Base-by-base conservation (phyloP, 495 filamentous ascomycete genomes). In the Lophiostoma macrostomum region DNA sequence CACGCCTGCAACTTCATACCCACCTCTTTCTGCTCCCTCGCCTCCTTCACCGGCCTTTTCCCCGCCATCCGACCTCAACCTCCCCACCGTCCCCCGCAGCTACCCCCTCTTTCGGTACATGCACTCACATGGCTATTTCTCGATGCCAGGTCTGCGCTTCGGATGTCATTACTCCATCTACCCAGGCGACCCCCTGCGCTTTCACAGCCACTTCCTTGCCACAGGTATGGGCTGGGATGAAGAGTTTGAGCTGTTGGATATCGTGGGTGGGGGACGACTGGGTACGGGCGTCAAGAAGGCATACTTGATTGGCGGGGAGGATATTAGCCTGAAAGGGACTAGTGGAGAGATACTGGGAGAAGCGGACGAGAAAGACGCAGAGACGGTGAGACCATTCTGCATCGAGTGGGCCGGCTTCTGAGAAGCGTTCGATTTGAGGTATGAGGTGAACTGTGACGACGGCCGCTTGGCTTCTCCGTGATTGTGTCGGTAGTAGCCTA, bases 231-330 rank as follows among this genome's bases (percentile, higher is more conserved):
- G 80, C 5, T 96, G 89, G 88, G 86, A 98, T 55, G 77, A 96
- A 58, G 78, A 91, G 64, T 80, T 97, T 42, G 76, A 86, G 40
- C 73, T 97, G 66, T 76, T 94, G 51, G 85, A 93, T 56, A 72
- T 98, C 19, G 81, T 97, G 28, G 85, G 81, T 14, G 89, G 89
- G 1, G 94, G 94, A 5, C 73, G 93, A 57, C 65, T 98, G 56
- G 93, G 88, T 0, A 97, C 94, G 12, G 86, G 87, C 34, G 94
- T 98, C 27, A 98, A 98, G 73, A 98, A 98, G 70, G 86, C 86
- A 2, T 96, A 86, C 69, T 71, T 98, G 45, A 75, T 98, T 59
- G 93, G 93, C 7, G 91, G 90, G 2, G 49, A 58, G 20, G 65
- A 67, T 41, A 27, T n/a, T n/a, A n/a, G n/a, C n/a, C n/a, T n/a